These are phyloP conservation scores for Arabis alpina DNA, from an alignment of 345 rosid genomes.

Conservation along the genomic window DNA sequence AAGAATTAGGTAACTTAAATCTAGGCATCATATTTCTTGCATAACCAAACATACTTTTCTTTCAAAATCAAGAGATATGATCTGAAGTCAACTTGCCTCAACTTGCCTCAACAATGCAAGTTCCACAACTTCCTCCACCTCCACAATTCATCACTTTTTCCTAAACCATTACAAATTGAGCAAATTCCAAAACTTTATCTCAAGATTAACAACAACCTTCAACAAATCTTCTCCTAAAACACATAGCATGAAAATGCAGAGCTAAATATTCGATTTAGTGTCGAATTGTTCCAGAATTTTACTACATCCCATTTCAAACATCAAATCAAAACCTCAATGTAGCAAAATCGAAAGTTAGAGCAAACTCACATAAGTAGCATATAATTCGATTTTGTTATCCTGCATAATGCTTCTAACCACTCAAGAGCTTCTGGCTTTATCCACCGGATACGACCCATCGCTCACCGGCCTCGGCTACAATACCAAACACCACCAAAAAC, in stretches of 20 bases:
- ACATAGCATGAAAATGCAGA: neutral
- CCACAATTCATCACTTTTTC: slow-evolving; percentile 96
- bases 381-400: slow-evolving; percentile 82
- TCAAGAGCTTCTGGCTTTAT: slow-evolving; percentile 58
- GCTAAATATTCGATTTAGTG: neutral
- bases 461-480: slow-evolving; percentile 67
- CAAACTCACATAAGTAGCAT: slow-evolving; percentile 77
- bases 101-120: slow-evolving; percentile 90
- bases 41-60: neutral
- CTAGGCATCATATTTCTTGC: neutral
- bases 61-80: too few species aligned
- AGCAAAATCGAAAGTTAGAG: too few species aligned
- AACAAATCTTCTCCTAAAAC: neutral
- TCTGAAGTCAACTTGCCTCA: slow-evolving; percentile 54
- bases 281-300: neutral
- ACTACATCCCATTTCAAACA: neutral
- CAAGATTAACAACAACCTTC: neutral
- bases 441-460: slow-evolving; percentile 67
- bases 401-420: slow-evolving; percentile 88
- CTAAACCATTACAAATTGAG: slow-evolving; percentile 43
- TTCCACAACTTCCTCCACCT: slow-evolving; percentile 94
- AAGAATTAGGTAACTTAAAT: neutral
- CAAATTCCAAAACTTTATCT: too few species aligned
- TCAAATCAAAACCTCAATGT: neutral
- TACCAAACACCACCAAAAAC: neutral